Conservation (phyloP, 305 asterid genomes). For the Andrographis paniculata region DNA sequence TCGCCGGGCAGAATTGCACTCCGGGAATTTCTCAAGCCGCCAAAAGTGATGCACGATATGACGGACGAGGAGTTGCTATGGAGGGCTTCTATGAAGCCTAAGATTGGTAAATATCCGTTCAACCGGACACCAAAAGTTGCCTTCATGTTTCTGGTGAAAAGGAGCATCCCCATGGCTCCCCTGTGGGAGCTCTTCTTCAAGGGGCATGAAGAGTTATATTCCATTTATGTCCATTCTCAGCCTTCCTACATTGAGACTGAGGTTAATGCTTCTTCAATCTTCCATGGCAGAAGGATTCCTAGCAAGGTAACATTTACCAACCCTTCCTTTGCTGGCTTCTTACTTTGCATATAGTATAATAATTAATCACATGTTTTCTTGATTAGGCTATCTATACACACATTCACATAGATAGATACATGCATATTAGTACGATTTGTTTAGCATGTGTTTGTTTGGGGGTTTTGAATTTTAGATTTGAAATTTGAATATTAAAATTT, state of each 20-base stretch:
- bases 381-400: no score
- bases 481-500: no score
- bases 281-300: conserved; percentile 62
- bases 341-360: neutral
- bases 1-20: conserved; percentile 10
- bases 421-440: no score
- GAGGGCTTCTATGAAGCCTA: conserved; percentile 70
- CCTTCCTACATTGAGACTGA: conserved; percentile 34
- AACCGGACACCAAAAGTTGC: conserved; percentile 52
- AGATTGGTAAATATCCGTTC: conserved; percentile 27
- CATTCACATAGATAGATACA: no score
- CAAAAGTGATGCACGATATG: conserved; percentile 45
- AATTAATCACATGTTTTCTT: neutral
- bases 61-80: conserved; percentile 54
- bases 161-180: conserved; percentile 65
- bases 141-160: conserved; percentile 68
- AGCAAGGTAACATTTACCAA: conserved; percentile 47
- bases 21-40: conserved; percentile 25
- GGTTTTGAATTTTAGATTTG: no score
- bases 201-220: conserved; percentile 49
- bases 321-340: neutral
- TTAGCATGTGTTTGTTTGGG: no score
- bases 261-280: conserved; percentile 40
- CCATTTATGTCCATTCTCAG: conserved; percentile 64
- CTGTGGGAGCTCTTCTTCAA: conserved; percentile 70